Base-by-base conservation (phyloP, 2,329 filamentous ascomycete genomes). In the Cyphellophora europaea region DNA sequence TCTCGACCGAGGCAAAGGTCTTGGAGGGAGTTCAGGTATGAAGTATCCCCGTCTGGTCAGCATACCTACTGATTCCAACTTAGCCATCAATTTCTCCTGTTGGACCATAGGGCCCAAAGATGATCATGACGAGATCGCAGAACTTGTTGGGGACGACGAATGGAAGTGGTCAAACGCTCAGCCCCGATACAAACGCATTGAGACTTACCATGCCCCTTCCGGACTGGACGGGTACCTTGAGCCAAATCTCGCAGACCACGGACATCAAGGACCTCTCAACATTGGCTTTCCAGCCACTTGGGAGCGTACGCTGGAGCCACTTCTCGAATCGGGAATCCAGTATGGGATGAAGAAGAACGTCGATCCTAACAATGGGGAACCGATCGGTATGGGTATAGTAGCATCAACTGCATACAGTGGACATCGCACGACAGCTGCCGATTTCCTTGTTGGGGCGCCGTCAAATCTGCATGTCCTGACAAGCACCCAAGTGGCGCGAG, bases 91-190 rank as follows among this genome's bases (percentile, higher is more conserved):
- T 48, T 74, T 73, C 37, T 63, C 65, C 11, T 64, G 69, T 11
- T 78, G 63, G 50, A 68, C 62, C 3, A 45, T 69, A 16, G 77
- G 78, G 3, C 65, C 72, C 2, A 57, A 60, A 1, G 72, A 73
- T 33, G 77, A 82, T 43, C 80, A 74, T 40, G 65, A 81, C 17
- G 63, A 72, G 35, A 79, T 76, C 74, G 73, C 73, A 1, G 55
- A 61, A 0, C 41, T 69, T 2, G 67, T 73, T 0, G 72, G 56
- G 0, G 76, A 82, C 43, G 63, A 74, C 4, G 50, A 56, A 0
- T 82, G 69, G 52, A 43, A 47, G 2, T 82, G 75, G 76, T 54
- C 66, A 2, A 56, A 62, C 28, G 69, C 73, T 17, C 62, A 71
- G 37, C 40, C 53, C 3, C 60, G 69, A 1, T 72, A 68, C 47